Conservation (phyloP, 2,329 filamentous ascomycete genomes). For the Aureobasidium subglaciale region DNA sequence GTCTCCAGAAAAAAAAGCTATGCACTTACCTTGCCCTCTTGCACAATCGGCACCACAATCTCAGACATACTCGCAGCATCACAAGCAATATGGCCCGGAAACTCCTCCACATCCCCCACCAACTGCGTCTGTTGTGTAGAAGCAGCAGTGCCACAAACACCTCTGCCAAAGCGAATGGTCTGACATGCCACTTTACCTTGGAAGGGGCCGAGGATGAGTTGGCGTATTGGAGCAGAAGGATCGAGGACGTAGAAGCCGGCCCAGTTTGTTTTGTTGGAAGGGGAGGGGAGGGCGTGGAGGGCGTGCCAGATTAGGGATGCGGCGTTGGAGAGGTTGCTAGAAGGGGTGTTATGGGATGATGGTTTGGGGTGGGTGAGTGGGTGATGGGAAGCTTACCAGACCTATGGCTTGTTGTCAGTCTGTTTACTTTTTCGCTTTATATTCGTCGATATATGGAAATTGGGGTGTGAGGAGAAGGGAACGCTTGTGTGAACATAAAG, state of each 20-base stretch:
- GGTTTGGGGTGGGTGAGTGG: background rate
- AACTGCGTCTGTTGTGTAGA: constrained; percentile 55
- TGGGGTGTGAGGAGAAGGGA: too few relatives aligned
- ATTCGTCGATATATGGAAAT: background rate
- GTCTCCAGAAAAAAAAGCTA: background rate
- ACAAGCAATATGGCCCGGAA: constrained; percentile 77
- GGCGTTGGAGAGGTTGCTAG: constrained; percentile 69
- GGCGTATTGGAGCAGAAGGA: constrained; percentile 25
- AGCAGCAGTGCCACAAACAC: constrained; percentile 70
- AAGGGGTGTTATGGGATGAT: background rate
- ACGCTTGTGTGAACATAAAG: too few relatives aligned
- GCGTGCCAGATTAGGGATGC: constrained; percentile 74
- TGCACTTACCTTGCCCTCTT: constrained; percentile 36
- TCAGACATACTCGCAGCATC: constrained; percentile 69
- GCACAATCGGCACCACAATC: constrained; percentile 69
- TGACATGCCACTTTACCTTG: constrained; percentile 75
- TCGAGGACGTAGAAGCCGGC: constrained; percentile 71
- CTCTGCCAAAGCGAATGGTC: constrained; percentile 63
- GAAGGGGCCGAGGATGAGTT: constrained; percentile 69
- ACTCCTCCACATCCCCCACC: constrained; percentile 60
- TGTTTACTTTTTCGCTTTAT: background rate
- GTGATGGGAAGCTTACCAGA: constrained; percentile 16
- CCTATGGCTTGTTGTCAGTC: constrained; percentile 6
- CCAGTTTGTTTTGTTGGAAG: constrained; percentile 68
- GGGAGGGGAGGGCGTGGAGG: constrained; percentile 62